Conservation (phyloP, 768 basidiomycete genomes). For the Hortiboletus flavorubellus region DNA sequence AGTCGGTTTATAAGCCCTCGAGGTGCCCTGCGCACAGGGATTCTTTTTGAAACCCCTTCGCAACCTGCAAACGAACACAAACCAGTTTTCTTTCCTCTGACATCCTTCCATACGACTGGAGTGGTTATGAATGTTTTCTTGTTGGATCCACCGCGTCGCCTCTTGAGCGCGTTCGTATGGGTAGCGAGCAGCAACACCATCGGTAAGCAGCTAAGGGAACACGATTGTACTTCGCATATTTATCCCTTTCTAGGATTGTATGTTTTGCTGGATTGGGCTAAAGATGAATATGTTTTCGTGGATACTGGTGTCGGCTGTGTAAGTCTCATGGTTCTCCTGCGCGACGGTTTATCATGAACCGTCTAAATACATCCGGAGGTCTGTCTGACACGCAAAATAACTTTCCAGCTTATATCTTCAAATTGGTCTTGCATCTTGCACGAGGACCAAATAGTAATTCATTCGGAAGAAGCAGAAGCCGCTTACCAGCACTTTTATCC, state of each 20-base stretch:
- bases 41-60: conserved; percentile 9
- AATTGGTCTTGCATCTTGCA: conserved; percentile 78
- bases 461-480: conserved; percentile 64
- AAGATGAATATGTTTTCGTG: conserved; percentile 64
- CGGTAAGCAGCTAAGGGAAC: conserved; percentile 15
- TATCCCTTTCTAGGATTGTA: conserved; percentile 52
- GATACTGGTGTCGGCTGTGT: conserved; percentile 75
- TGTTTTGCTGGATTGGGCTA: conserved; percentile 63
- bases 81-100: conserved; percentile 57
- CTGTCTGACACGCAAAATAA: neutral
- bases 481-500: conserved; percentile 74
- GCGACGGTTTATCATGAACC: conserved; percentile 3
- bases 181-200: conserved; percentile 41
- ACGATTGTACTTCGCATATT: neutral
- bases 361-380: neutral
- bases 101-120: conserved; percentile 60
- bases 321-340: conserved; percentile 25
- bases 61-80: conserved; percentile 17
- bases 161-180: conserved; percentile 72
- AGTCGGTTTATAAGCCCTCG: conserved; percentile 1
- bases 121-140: conserved; percentile 78
- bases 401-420: conserved; percentile 53
- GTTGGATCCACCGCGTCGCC: conserved; percentile 57
- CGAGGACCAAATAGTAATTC: conserved; percentile 66
- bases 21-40: conserved; percentile 4